phyloP scores from a whole-genome alignment of 1,284 basidiomycete species.

The Tausonia pullulans region DNA sequence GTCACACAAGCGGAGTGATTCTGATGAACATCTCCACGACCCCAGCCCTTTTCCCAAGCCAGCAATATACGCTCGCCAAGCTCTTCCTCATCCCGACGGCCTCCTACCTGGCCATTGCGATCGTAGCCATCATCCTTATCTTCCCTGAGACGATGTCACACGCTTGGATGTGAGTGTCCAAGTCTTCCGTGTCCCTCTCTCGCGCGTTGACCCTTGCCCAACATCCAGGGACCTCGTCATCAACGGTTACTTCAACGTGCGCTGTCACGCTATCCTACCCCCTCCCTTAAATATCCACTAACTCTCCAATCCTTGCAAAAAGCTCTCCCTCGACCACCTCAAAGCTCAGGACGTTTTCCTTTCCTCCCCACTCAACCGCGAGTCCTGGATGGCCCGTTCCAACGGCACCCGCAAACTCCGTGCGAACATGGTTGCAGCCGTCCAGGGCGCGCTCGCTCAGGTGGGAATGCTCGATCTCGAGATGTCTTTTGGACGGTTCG shows the following conservation, averaged over 20 bases:
- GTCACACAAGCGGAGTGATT: background rate
- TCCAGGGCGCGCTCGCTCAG: conserved; percentile 24
- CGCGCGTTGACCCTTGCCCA: too few species aligned
- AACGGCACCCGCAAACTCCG: conserved; percentile 20
- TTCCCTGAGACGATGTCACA: conserved; percentile 65
- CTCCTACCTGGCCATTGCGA: conserved; percentile 50
- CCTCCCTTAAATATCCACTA: background rate
- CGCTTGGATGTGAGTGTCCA: conserved; percentile 16
- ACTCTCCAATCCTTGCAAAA: background rate
- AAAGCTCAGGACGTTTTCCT: conserved; percentile 31
- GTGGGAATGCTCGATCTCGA: conserved; percentile 35
- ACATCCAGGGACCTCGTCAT: background rate
- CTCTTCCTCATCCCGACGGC: conserved; percentile 49
- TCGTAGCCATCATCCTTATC: conserved; percentile 47
- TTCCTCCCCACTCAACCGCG: too few species aligned
- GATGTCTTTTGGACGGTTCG: conserved; percentile 34
- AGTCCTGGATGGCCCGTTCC: too few species aligned
- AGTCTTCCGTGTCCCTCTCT: too few species aligned
- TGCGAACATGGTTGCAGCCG: conserved; percentile 22
- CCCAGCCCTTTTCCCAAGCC: conserved; percentile 28
- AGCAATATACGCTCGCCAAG: conserved; percentile 26
- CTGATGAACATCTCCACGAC: background rate
- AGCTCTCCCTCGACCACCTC: conserved; percentile 26
- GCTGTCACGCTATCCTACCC: background rate
- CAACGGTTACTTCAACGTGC: background rate